phyloP scores from a whole-genome alignment of 2,329 filamentous ascomycete genomes.

The Colletotrichum trifolii region DNA sequence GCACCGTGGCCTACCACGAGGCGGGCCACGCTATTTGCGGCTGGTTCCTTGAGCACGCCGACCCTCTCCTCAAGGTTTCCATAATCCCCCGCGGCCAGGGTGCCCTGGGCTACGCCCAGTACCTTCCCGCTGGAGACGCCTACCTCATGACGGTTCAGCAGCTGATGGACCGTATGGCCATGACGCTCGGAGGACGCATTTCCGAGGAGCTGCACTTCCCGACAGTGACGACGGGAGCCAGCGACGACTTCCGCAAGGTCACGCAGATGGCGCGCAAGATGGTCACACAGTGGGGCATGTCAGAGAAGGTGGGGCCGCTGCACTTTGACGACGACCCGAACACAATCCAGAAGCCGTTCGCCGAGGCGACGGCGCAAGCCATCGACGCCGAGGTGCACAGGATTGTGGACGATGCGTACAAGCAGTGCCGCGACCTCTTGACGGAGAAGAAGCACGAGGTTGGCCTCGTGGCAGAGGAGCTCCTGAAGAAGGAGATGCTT shows the following conservation, averaged over 20 bases:
- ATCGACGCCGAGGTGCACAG: slow-evolving; percentile 93
- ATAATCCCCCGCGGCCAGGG: slow-evolving; percentile 97
- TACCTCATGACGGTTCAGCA: slow-evolving; percentile 97
- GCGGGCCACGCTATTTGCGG: slow-evolving; percentile 98
- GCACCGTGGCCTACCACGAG: slow-evolving; percentile 96
- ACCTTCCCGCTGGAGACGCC: slow-evolving; percentile 89
- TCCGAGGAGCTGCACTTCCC: slow-evolving; percentile 97
- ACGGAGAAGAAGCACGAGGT: slow-evolving; percentile 89
- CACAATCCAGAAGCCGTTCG: slow-evolving; percentile 93
- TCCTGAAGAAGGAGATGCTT: slow-evolving; percentile 91
- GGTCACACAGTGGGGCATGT: slow-evolving; percentile 99
- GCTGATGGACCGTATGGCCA: slow-evolving; percentile 99
- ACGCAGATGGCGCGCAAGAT: slow-evolving; percentile 95
- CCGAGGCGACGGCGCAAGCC: slow-evolving; percentile 89
- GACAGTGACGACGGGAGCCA: slow-evolving; percentile 93
- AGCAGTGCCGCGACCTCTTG: slow-evolving; percentile 86
- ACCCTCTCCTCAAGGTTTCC: slow-evolving; percentile 96
- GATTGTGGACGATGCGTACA: slow-evolving; percentile 93
- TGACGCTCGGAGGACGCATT: slow-evolving; percentile 96
- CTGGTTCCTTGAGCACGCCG: slow-evolving; percentile 97
- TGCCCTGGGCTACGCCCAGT: slow-evolving; percentile 95
- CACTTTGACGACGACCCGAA: slow-evolving; percentile 89
- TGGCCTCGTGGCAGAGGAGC: slow-evolving; percentile 90
- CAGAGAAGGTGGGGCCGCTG: slow-evolving; percentile 89
- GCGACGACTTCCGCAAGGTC: slow-evolving; percentile 98